These are phyloP conservation scores for Cyclostephanos tholiformis DNA, from an alignment of 108 stramenopile genomes.

Conservation along the genomic window DNA sequence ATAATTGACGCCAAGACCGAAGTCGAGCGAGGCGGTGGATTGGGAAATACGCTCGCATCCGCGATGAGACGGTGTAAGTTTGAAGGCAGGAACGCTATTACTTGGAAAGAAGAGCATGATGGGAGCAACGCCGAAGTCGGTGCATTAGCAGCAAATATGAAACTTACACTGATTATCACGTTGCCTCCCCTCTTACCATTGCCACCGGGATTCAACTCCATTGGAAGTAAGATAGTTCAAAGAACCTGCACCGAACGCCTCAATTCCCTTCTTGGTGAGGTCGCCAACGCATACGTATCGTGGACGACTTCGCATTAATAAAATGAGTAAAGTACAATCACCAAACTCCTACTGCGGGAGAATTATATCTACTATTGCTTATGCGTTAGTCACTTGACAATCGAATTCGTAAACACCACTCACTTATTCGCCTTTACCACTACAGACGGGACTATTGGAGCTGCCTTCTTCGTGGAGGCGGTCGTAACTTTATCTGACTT, in stretches of 20 bases:
- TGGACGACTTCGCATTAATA: slow-evolving; percentile 31
- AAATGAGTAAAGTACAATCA: neutral
- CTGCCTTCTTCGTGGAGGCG: slow-evolving; percentile 27
- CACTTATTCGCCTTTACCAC: slow-evolving; percentile 38
- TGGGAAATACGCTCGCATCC: slow-evolving; percentile 35
- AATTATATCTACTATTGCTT: neutral
- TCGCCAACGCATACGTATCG: slow-evolving; percentile 38
- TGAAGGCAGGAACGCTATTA: slow-evolving; percentile 24
- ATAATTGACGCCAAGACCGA: slow-evolving; percentile 44
- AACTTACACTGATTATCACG: slow-evolving; percentile 40
- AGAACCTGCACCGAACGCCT: slow-evolving; percentile 45
- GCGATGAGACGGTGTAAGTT: slow-evolving; percentile 40
- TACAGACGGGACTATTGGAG: slow-evolving; percentile 35
- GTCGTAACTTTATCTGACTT: neutral
- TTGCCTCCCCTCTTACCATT: slow-evolving; percentile 50
- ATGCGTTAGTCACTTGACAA: slow-evolving; percentile 1
- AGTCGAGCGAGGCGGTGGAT: slow-evolving; percentile 23
- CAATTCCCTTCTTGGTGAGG: slow-evolving; percentile 24
- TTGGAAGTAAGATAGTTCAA: slow-evolving; percentile 55
- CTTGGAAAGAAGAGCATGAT: slow-evolving; percentile 26
- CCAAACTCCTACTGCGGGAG: no score
- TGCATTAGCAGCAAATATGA: slow-evolving; percentile 40
- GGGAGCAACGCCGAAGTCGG: neutral
- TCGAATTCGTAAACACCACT: neutral
- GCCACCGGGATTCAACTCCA: slow-evolving; percentile 58